These are phyloP conservation scores for Edaphochlamys debaryana DNA, from an alignment of 139 green algal species.

Conservation along the genomic window DNA sequence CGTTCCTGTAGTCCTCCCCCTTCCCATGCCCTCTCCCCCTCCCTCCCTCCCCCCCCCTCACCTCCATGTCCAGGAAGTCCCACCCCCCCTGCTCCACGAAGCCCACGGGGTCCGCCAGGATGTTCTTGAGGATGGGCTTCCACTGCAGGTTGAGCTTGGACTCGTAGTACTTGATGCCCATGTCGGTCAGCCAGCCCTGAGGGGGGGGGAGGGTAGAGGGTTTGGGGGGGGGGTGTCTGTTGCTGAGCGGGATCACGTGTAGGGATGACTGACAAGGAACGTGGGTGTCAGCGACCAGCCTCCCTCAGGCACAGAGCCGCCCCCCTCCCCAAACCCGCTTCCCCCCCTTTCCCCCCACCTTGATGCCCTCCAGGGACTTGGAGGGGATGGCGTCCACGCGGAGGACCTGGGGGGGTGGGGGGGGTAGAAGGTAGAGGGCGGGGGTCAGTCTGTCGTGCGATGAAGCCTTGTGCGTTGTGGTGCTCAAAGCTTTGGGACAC, in stretches of 20 bases:
- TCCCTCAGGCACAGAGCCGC: too few relatives aligned
- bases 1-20: too few relatives aligned
- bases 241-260: too few relatives aligned
- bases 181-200: slow-evolving; percentile 39
- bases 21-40: not conserved
- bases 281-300: too few relatives aligned
- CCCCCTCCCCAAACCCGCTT: too few relatives aligned
- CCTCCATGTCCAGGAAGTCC: slow-evolving; percentile 97
- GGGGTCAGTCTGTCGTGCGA: too few relatives aligned
- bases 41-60: not conserved
- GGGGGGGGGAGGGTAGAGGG: too few relatives aligned
- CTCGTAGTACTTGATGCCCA: slow-evolving; percentile 98
- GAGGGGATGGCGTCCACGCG: slow-evolving; percentile 91
- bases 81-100: slow-evolving; percentile 95
- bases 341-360: slow-evolving; percentile 61
- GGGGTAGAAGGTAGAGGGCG: too few relatives aligned
- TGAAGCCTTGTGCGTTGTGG: too few relatives aligned
- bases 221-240: too few relatives aligned
- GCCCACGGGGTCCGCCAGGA: slow-evolving; percentile 83
- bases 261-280: too few relatives aligned
- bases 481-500: too few relatives aligned
- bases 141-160: slow-evolving; percentile 97
- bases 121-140: slow-evolving; percentile 96
- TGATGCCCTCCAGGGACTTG: slow-evolving; percentile 93
- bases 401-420: slow-evolving; percentile 53